A percentile compares a stretch with the other conserved stretches of the same genome.
Conservation (phyloP, 148 eudicot species). For the Selenicereus undatus region DNA sequence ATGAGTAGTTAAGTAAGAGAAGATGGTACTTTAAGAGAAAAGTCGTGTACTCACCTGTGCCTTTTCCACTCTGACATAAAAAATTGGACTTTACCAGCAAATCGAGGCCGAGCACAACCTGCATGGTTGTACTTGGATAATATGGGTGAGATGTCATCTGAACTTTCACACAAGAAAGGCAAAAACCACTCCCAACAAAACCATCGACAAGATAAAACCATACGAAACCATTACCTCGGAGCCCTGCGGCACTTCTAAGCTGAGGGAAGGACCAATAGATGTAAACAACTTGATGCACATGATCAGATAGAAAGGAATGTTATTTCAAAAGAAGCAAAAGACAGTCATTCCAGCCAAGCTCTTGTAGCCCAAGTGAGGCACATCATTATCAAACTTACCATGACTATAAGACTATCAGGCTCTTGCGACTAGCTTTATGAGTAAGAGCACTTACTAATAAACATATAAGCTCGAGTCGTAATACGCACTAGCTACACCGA, state of each 20-base stretch:
- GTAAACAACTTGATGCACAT: no score
- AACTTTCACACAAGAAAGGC: no score
- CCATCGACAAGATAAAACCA: neutral
- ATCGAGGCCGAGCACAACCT: constrained; percentile 12
- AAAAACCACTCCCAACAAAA: neutral
- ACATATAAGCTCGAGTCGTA: neutral
- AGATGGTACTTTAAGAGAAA: neutral
- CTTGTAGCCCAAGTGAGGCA: neutral
- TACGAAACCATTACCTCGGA: no score
- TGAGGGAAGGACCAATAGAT: no score
- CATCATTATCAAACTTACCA: no score
- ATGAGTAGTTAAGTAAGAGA: constrained; percentile 12
- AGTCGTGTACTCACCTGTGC: neutral
- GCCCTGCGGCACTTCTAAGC: no score
- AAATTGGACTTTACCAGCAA: constrained; percentile 3
- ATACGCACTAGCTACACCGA: neutral
- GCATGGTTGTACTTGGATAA: neutral
- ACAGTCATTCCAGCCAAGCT: neutral
- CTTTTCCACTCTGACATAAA: constrained; percentile 11
- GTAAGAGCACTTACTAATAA: neutral
- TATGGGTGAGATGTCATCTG: neutral
- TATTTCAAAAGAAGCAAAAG: neutral
- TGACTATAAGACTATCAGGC: neutral
- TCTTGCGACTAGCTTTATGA: neutral
- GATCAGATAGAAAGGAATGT: no score